These are phyloP conservation scores for Lactarius evosmus DNA, from an alignment of 768 basidiomycete genomes.

Conservation along the genomic window DNA sequence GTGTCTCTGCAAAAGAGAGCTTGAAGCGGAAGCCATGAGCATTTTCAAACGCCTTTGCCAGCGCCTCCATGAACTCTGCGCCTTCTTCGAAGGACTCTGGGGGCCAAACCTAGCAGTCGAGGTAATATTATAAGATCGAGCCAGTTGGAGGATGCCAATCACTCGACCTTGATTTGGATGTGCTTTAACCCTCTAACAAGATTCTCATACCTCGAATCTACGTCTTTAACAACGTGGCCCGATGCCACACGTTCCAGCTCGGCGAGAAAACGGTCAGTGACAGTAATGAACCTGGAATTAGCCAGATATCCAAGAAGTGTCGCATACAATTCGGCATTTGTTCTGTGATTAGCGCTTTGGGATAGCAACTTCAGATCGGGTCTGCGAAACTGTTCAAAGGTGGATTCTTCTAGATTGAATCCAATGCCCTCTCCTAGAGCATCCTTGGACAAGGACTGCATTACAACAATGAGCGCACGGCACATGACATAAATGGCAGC, in stretches of 20 bases:
- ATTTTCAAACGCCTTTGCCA: conserved; percentile 80
- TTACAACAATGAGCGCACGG: conserved; percentile 74
- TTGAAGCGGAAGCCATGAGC: conserved; percentile 83
- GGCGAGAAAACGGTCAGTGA: conserved; percentile 86
- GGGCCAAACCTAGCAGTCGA: conserved; percentile 74
- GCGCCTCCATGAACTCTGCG: conserved; percentile 81
- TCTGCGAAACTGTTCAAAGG: conserved; percentile 78
- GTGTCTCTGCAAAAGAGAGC: conserved; percentile 77
- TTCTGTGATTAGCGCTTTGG: conserved; percentile 70
- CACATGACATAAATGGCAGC: conserved; percentile 90
- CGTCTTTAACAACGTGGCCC: conserved; percentile 77
- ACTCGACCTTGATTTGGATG: conserved; percentile 71
- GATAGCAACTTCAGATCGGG: conserved; percentile 65
- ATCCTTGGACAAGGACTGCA: conserved; percentile 70
- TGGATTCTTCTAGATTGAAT: conserved; percentile 79
- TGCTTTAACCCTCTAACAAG: conserved; percentile 77
- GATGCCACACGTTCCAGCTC: conserved; percentile 72
- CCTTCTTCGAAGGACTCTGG: conserved; percentile 91
- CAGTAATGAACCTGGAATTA: conserved; percentile 81
- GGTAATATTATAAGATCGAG: conserved; percentile 5
- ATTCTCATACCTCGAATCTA: conserved; percentile 80
- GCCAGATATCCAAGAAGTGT: conserved; percentile 82
- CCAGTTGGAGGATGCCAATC: background rate
- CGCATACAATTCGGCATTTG: conserved; percentile 80
- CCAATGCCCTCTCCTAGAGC: conserved; percentile 76